Conservation (phyloP, 2,329 filamentous ascomycete genomes). For the Aspergillus thermomutatus region DNA sequence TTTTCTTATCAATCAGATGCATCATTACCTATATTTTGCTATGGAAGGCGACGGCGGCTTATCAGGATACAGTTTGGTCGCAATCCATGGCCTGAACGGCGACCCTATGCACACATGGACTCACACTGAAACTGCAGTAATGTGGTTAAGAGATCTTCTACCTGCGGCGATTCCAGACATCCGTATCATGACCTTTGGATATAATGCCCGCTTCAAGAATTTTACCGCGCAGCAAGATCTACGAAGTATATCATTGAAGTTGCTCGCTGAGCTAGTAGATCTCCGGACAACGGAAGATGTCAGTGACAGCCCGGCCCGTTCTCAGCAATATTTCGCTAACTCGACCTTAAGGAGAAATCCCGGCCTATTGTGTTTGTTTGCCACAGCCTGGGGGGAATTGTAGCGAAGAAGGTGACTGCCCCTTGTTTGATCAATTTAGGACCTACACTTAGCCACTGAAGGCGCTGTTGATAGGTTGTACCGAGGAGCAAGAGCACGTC, state of each 20-base stretch:
- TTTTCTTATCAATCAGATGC: neutral
- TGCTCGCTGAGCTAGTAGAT: constrained; percentile 1
- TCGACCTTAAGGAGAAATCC: neutral
- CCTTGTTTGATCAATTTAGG: neutral
- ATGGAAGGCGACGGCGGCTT: neutral
- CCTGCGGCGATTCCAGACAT: constrained; percentile 7
- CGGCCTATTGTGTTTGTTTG: constrained; percentile 5
- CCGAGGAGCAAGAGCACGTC: constrained; percentile 2
- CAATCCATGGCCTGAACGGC: constrained; percentile 10
- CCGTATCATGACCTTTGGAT: constrained; percentile 11
- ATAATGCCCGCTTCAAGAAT: constrained; percentile 5
- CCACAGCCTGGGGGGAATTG: constrained; percentile 9
- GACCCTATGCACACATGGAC: constrained; percentile 9
- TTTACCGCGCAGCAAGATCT: constrained; percentile 1
- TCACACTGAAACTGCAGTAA: constrained; percentile 2
- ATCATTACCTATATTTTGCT: neutral
- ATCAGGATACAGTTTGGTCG: constrained; percentile 2
- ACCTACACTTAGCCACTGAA: neutral
- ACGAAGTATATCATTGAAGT: constrained; percentile 7
- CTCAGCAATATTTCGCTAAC: neutral
- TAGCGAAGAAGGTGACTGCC: constrained; percentile 7
- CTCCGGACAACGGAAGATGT: neutral
- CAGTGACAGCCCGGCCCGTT: neutral
- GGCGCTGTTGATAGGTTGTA: constrained; percentile 6
- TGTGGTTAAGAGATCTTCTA: constrained; percentile 10